Conservation (phyloP, 495 filamentous ascomycete genomes). For the Hypoxylon lienhwacheense region DNA sequence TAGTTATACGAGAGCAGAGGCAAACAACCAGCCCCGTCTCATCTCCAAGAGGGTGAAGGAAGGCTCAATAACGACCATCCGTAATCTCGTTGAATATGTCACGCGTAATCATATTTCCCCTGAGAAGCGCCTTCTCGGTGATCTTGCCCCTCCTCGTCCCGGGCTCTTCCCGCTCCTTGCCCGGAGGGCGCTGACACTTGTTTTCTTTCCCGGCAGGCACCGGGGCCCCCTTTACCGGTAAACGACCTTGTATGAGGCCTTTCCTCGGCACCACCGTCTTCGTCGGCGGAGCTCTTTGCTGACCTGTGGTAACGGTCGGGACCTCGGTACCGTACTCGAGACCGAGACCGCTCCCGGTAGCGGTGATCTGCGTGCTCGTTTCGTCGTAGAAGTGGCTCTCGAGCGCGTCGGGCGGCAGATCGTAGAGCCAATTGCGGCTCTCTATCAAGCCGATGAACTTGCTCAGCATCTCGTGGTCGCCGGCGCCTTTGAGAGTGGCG, state of each 20-base stretch:
- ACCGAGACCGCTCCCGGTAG: constrained; percentile 2
- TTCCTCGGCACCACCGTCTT: constrained; percentile 29
- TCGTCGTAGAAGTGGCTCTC: constrained; percentile 69
- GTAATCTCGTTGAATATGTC: constrained; percentile 55
- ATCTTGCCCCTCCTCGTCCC: constrained; percentile 42
- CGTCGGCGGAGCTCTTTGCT: background rate
- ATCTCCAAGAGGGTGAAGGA: background rate
- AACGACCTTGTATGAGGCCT: constrained; percentile 1
- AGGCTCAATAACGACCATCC: constrained; percentile 38
- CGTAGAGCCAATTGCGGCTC: constrained; percentile 70
- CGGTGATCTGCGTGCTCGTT: constrained; percentile 45
- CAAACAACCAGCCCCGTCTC: background rate
- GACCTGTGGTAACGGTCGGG: background rate
- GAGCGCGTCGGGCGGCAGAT: constrained; percentile 63
- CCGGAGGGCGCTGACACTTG: constrained; percentile 9
- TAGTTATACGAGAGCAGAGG: background rate
- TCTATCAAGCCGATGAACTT: constrained; percentile 78
- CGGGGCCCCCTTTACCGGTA: constrained; percentile 2
- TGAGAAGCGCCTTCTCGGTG: constrained; percentile 43
- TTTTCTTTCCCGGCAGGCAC: constrained; percentile 39
- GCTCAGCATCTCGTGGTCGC: constrained; percentile 73
- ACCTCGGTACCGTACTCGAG: background rate
- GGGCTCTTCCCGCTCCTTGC: background rate
- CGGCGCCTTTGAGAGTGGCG: constrained; percentile 63
- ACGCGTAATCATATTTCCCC: constrained; percentile 46